Base-by-base conservation (phyloP, 345 rosid species). In the Euphorbia peplus region DNA sequence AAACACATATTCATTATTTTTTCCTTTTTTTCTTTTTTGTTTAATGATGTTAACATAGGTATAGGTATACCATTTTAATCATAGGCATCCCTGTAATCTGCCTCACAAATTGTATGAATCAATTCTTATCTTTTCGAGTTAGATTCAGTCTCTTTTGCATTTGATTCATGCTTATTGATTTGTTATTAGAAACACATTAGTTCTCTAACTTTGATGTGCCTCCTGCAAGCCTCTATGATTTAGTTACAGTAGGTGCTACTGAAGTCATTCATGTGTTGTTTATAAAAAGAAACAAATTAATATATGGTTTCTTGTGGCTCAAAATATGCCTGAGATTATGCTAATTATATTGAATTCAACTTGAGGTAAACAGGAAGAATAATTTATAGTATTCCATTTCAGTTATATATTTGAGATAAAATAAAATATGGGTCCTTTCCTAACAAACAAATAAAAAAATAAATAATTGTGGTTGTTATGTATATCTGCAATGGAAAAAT, bases 1-100 rank as follows among this genome's bases (percentile, higher is more conserved):
- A 58, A 64, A 56, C 51, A 69, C 72, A 64, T 64, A 53, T 80
- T 76, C 54, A 41, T 76, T 78, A 22, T 52, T 70, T 53, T 42
- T 24, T 35, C 68, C 63, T 60, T 37, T 12, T 5, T 63, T 56
- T 19, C n/a, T 47, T 60, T 60, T 60, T 29, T 14, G 15, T 24
- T 53, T 6, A 18, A n/a, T 21, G 1, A 64, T 57, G 63, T 64
- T 78, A 35, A 51, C 30, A 44, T 74, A 68, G 67, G 66, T 60
- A 78, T 47, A 68, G 35, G 41, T 10, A 19, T 29, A 16, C 29
- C n/a, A 71, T 37, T 28, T 29, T 37, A 56, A 35, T 16, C 55
- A n/a, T n/a, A n/a, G n/a, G n/a, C n/a, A 47, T 50, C 15, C 63
- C 8, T 35, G 19, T 30, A 32, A 39, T 59, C 63, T 56, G 30